Base-by-base conservation (phyloP, 1,139 yeast species). In the Saccharomyces hybrid region DNA sequence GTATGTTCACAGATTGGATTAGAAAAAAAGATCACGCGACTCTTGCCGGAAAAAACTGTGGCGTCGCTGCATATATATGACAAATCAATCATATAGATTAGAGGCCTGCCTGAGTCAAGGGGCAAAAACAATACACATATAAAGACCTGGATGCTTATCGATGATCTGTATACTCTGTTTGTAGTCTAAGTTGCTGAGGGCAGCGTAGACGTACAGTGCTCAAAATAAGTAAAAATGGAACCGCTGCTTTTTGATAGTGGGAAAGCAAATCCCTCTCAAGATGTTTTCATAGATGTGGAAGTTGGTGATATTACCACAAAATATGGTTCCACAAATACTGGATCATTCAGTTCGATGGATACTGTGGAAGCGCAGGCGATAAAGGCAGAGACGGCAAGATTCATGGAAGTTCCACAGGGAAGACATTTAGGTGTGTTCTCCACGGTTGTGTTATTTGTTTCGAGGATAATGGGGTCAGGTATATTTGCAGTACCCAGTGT, bases 381-480 rank as follows among this genome's bases (percentile, higher is more conserved):
- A 44, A 48, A 50, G 14, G 34, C 49, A 76, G 71, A 50, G 42
- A 25, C 57, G 6, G 47, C 50, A 38, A 50, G 54, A 3, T 52
- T 55, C 26, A 31, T 53, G 7, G 89, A 84, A 31, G 77, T 83
- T 0, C 91, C 91, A 0, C 89, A 83, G 59, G 91, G 93, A 0
- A 73, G 93, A 34, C 90, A 86, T 67, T 67, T 86, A 57, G 91
- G 91, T 0, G 66, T 83, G 1, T 84, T 78, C 61, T 82, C 89
- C 5, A 84, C 88, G 0, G 76, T 83, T 50, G 77, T 84, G 53
- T 68, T 84, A 55, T 83, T 84, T 61, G 77, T 86, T 3, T 81
- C 88, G 26, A 72, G 90, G 57, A 85, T 86, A 47, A 74, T 86
- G n/a, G 93, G 93, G 0, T 82, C 89, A 0, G 93, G 93, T 0